Base-by-base conservation (phyloP, 768 basidiomycete species). In the Boletus subcaerulescens region DNA sequence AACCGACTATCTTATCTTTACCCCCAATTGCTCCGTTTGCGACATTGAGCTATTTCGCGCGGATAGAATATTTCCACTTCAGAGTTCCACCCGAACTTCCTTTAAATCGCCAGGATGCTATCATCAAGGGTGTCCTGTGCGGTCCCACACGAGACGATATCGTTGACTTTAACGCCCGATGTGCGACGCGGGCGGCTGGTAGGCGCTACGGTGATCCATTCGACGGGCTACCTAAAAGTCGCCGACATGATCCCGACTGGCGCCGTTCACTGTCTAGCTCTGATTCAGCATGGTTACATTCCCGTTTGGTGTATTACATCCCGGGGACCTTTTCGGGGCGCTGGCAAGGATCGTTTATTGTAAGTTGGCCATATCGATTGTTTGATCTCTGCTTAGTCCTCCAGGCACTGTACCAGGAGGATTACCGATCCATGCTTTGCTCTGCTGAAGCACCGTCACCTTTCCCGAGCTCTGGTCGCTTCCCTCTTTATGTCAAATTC, bases 81-180 rank as follows among this genome's bases (percentile, higher is more conserved):
- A 56, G 57, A 29, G 68, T 78, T 20, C 81, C 81, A 0, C 65
- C 69, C 6, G 78, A 80, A 60, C 56, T 74, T 14, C 71, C 71
- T n/a, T 62, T 62, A 42, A 74, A 67, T 46, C 74, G 77, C 33
- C 66, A 58, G 39, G 67, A 72, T 43, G 74, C 76, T 2, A 55
- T 57, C n/a, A 53, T 58, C 0, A 53, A 45, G 14, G 73, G 74
- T 22, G 55, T 61, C 13, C 48, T 61, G 24, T 51, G 35, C 5
- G 82, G 81, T 3, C 77, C 77, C 8, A 78, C 77, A 13, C 66
- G 67, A 22, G 77, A 77, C n/a, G 81, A 84, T 52, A 65, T 80
- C 45, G 62, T 71, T 22, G 61, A 75, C 44, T 82, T 77, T 38
- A 71, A 75, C 53, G 57, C 69, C 17, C 71, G 73, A 46, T 82